Evolutionary conservation across 1,139 yeast genomes (phyloP).

Genomic region (Lipomyces yarrowii): DNA sequence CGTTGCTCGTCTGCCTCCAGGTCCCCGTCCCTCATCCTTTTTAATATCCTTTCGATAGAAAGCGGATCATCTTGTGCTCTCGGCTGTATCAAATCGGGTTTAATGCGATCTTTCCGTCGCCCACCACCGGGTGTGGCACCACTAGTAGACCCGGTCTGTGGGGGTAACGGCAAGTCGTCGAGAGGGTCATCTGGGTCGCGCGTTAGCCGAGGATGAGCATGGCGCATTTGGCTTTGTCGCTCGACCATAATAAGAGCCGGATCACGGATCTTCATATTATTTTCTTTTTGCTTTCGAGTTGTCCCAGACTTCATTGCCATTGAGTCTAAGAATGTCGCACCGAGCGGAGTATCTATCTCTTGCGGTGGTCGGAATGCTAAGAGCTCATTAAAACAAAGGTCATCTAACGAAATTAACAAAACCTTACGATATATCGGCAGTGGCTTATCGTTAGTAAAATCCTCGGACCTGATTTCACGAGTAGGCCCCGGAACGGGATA

Average conservation of each 20-base stretch:
- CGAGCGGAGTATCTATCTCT: conserved; percentile 25
- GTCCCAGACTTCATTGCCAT: conserved; percentile 22
- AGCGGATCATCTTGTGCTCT: conserved; percentile 10
- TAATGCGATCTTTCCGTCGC: conserved; percentile 16
- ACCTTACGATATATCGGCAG: conserved; percentile 31
- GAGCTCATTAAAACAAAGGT: background rate
- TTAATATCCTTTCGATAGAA: conserved; percentile 13
- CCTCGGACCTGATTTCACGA: conserved; percentile 24
- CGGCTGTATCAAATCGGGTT: conserved; percentile 3
- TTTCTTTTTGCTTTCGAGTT: conserved; percentile 4
- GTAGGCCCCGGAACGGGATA: conserved; percentile 31
- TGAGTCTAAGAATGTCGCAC: conserved; percentile 31
- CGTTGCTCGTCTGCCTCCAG: conserved; percentile 6
- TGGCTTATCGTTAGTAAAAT: conserved; percentile 23
- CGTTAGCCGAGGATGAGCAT: conserved; percentile 16
- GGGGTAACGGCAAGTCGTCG: conserved; percentile 18
- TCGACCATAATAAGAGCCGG: conserved; percentile 24
- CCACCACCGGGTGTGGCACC: conserved; percentile 18
- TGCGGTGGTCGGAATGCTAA: conserved; percentile 33
- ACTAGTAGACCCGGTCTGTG: conserved; percentile 3
- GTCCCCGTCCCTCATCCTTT: conserved; percentile 20
- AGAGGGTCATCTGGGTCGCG: conserved; percentile 18
- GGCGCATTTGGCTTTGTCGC: conserved; percentile 12
- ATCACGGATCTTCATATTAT: conserved; percentile 16
- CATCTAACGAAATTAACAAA: background rate